A percentile compares a stretch with the other conserved stretches of the same genome.
phyloP scores from a whole-genome alignment of 176 grass and related monocot species.

The Leersia perrieri region DNA sequence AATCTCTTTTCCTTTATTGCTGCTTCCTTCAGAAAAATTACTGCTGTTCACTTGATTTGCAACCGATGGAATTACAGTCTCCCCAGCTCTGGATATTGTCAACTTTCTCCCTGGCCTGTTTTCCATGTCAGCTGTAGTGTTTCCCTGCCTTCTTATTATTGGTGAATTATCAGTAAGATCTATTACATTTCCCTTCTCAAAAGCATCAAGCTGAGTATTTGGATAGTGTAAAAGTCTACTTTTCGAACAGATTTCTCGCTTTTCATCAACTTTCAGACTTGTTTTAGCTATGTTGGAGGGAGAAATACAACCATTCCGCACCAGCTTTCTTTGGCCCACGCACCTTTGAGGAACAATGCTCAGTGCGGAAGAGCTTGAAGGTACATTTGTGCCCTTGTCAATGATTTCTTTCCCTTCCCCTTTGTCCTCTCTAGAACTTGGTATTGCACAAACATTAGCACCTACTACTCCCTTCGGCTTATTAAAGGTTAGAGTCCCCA shows the following conservation, averaged over 20 bases:
- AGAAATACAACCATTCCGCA: conserved; percentile 64
- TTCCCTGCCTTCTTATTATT: conserved; percentile 35
- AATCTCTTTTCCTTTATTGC: conserved; percentile 45
- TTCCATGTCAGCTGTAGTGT: conserved; percentile 21
- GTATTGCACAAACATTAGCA: conserved; percentile 35
- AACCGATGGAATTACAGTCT: conserved; percentile 25
- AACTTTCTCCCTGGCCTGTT: conserved; percentile 16
- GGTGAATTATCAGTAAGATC: conserved; percentile 51
- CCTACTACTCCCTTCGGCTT: conserved; percentile 38
- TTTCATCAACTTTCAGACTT: conserved; percentile 28
- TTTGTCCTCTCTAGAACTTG: conserved; percentile 29
- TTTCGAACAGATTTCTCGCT: conserved; percentile 31
- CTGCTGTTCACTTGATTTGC: conserved; percentile 35
- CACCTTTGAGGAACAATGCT: conserved; percentile 45
- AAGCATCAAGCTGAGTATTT: conserved; percentile 18
- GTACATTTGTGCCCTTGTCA: conserved; percentile 5
- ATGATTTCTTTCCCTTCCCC: conserved; percentile 36
- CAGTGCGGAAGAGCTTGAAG: conserved; percentile 20
- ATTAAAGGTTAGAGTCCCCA: conserved; percentile 31
- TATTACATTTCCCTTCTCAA: conserved; percentile 32
- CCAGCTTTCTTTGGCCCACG: conserved; percentile 53
- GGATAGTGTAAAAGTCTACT: conserved; percentile 16
- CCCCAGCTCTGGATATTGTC: conserved; percentile 17
- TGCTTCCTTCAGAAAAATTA: conserved; percentile 24
- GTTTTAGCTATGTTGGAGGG: conserved; percentile 49